Evolutionary conservation across 805 yeast species (phyloP).

Genomic region (Wickerhamiella alocasiicola): DNA sequence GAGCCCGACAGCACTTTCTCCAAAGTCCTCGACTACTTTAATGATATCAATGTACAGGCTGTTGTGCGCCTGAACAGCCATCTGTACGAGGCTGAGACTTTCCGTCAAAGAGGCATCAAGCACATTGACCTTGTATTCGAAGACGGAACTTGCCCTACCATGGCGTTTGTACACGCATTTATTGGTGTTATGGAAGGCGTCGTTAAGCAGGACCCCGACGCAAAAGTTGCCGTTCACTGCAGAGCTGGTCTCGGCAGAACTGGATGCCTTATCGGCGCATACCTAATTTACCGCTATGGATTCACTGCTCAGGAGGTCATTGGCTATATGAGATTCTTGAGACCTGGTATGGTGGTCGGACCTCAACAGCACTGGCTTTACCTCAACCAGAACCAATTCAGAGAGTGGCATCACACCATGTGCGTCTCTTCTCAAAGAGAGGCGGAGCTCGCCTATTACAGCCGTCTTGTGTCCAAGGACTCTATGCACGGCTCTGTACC

Average conservation of each 20-base stretch:
- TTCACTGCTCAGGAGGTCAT: slow-evolving; percentile 96
- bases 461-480: slow-evolving; percentile 24
- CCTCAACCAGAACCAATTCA: slow-evolving; percentile 86
- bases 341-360: slow-evolving; percentile 99
- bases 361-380: slow-evolving; percentile 99
- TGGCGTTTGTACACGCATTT: slow-evolving; percentile 84
- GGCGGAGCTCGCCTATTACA: slow-evolving; percentile 28
- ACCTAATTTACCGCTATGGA: slow-evolving; percentile 88
- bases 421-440: slow-evolving; percentile 54
- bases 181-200: slow-evolving; percentile 91
- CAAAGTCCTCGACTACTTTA: slow-evolving; percentile 69
- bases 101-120: slow-evolving; percentile 68
- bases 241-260: slow-evolving; percentile 97
- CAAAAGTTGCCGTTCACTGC: slow-evolving; percentile 94
- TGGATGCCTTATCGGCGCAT: slow-evolving; percentile 96
- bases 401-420: slow-evolving; percentile 95
- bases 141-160: slow-evolving; percentile 95
- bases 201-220: slow-evolving; percentile 58
- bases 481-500: slow-evolving; percentile 30
- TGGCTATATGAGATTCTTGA: slow-evolving; percentile 86
- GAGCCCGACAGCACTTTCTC: slow-evolving; percentile 23
- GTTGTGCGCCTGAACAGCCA: slow-evolving; percentile 91
- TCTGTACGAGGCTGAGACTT: slow-evolving; percentile 73
- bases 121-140: slow-evolving; percentile 95
- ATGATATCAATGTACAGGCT: slow-evolving; percentile 59